Conservation (phyloP, 345 rosid genomes). For the Arabis hirsuta region DNA sequence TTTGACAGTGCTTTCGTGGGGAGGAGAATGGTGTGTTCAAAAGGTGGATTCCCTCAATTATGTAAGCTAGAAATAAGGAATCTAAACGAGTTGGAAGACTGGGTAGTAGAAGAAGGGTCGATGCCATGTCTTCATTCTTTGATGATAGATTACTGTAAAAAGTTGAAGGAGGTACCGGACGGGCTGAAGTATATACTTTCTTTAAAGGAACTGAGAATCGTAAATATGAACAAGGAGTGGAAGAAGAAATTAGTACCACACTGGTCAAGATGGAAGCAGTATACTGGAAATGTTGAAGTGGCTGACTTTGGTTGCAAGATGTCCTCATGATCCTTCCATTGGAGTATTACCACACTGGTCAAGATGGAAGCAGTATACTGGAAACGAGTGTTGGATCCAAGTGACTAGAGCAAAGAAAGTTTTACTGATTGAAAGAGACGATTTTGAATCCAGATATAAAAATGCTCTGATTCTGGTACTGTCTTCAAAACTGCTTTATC, state of each 20-base stretch:
- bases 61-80: neutral
- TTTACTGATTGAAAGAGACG: conserved; percentile 45
- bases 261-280: too few species aligned
- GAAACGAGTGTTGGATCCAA: too few species aligned
- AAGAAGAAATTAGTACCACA: neutral
- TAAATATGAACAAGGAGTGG: neutral
- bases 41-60: neutral
- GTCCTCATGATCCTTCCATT: too few species aligned
- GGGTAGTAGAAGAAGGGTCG: neutral
- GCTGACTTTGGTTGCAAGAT: too few species aligned
- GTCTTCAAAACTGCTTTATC: too few species aligned
- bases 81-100: neutral
- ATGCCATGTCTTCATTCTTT: neutral
- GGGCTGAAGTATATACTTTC: neutral
- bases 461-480: conserved; percentile 41
- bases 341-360: too few species aligned
- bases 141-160: neutral
- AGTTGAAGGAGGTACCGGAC: neutral
- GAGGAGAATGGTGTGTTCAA: neutral
- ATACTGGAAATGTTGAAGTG: too few species aligned
- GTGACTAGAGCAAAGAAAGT: conserved; percentile 56
- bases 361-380: too few species aligned
- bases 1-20: neutral
- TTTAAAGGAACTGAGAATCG: neutral
- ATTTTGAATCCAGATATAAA: conserved; percentile 25